These are phyloP conservation scores for Aspergillus latus DNA, from an alignment of 2,329 filamentous ascomycete genomes.

Conservation along the genomic window DNA sequence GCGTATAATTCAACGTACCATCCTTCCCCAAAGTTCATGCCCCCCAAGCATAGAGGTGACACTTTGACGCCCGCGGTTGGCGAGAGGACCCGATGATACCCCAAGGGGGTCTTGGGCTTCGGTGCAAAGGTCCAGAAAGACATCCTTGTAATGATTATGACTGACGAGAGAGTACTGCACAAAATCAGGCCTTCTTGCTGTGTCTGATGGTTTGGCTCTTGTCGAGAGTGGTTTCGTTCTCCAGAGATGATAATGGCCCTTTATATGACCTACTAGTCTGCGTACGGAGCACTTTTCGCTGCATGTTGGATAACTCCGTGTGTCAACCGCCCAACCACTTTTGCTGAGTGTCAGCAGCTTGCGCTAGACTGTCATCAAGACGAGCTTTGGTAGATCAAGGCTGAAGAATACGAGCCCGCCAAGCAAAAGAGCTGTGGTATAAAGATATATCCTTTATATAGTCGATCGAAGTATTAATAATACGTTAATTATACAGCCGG, in stretches of 20 bases:
- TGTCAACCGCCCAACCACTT: background rate
- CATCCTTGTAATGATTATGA: background rate
- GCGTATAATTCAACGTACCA: constrained; percentile 35
- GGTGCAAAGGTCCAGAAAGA: constrained; percentile 9
- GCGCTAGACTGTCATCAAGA: constrained; percentile 7
- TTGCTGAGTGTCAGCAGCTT: constrained; percentile 1
- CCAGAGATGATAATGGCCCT: background rate
- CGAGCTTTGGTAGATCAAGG: background rate
- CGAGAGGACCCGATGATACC: constrained; percentile 54
- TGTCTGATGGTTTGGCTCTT: too few relatives aligned
- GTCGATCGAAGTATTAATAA: background rate
- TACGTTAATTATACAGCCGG: background rate
- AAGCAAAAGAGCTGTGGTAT: background rate
- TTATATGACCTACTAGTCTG: background rate
- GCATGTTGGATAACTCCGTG: background rate
- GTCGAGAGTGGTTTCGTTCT: too few relatives aligned
- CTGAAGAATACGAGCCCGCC: background rate
- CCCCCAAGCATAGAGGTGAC: constrained; percentile 54
- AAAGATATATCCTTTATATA: background rate
- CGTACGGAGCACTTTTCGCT: background rate
- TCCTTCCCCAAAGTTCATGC: constrained; percentile 56
- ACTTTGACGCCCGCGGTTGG: constrained; percentile 54
- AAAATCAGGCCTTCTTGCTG: too few relatives aligned
- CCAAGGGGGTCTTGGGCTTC: constrained; percentile 38
- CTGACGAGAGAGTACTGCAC: background rate